Conservation (phyloP, 345 rosid genomes). For the Heritiera littoralis region DNA sequence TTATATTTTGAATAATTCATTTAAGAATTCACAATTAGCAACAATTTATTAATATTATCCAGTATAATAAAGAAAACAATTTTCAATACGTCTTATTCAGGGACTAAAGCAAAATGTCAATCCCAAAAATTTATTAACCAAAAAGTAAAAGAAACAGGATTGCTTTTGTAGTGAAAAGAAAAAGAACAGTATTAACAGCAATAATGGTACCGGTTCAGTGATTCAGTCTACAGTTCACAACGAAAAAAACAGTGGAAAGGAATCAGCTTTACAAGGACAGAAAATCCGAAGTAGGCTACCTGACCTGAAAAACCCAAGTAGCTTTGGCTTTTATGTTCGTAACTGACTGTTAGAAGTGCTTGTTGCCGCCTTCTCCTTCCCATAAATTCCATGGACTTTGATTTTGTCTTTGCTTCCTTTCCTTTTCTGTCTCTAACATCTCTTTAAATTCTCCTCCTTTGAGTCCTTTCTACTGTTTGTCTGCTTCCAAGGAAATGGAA, state of each 20-base stretch:
- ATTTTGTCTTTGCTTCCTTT: slow-evolving; percentile 13
- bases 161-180: background rate
- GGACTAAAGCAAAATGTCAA: background rate
- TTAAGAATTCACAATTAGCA: too few relatives aligned
- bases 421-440: background rate
- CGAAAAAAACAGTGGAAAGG: background rate
- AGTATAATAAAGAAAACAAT: too few relatives aligned
- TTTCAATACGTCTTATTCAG: too few relatives aligned
- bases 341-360: slow-evolving; percentile 21
- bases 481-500: background rate
- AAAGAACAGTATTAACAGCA: background rate
- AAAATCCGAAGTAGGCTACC: slow-evolving; percentile 28
- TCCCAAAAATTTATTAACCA: too few relatives aligned
- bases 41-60: too few relatives aligned
- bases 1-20: too few relatives aligned
- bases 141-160: background rate
- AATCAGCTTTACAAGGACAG: background rate
- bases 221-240: background rate
- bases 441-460: background rate
- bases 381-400: slow-evolving; percentile 24
- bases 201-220: background rate
- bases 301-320: slow-evolving; percentile 39
- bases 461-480: background rate
- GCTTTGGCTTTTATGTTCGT: slow-evolving; percentile 35
- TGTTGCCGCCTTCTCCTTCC: background rate